Conservation (phyloP, 805 yeast genomes). For the Suhomyces sp. region DNA sequence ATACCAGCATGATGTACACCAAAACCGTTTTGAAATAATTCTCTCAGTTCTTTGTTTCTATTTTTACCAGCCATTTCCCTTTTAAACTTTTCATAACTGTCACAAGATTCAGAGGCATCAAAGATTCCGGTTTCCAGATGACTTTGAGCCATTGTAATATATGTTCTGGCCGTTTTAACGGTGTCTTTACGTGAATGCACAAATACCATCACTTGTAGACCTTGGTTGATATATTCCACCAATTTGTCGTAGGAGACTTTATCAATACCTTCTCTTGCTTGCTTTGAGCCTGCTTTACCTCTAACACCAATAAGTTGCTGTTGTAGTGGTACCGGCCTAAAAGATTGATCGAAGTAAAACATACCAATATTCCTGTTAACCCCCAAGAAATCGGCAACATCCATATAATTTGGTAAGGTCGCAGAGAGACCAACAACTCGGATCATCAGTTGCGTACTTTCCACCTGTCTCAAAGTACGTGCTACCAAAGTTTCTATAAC, state of each 20-base stretch:
- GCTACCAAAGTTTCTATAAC: conserved; percentile 95
- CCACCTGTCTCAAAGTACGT: conserved; percentile 91
- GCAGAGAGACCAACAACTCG: conserved; percentile 94
- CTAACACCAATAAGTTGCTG: conserved; percentile 85
- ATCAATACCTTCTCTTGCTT: conserved; percentile 72
- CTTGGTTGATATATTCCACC: conserved; percentile 60
- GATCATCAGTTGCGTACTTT: conserved; percentile 89
- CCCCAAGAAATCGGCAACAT: conserved; percentile 92
- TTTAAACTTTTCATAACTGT: conserved; percentile 41
- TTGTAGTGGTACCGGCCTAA: conserved; percentile 89
- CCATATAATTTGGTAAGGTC: conserved; percentile 85
- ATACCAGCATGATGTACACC: conserved; percentile 98
- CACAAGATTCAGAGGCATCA: conserved; percentile 49
- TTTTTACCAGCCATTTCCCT: conserved; percentile 68
- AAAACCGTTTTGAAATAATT: conserved; percentile 76
- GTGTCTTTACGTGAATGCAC: conserved; percentile 97
- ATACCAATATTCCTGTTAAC: conserved; percentile 88
- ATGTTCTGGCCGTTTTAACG: conserved; percentile 71
- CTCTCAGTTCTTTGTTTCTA: conserved; percentile 76
- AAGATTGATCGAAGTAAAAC: conserved; percentile 91
- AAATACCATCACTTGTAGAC: conserved; percentile 92
- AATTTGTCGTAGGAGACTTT: conserved; percentile 74
- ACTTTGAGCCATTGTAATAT: conserved; percentile 65
- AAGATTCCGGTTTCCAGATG: conserved; percentile 57
- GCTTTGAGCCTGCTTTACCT: conserved; percentile 79